These are phyloP conservation scores for Torulaspora quercuum DNA, from an alignment of 805 yeast species.

Conservation along the genomic window DNA sequence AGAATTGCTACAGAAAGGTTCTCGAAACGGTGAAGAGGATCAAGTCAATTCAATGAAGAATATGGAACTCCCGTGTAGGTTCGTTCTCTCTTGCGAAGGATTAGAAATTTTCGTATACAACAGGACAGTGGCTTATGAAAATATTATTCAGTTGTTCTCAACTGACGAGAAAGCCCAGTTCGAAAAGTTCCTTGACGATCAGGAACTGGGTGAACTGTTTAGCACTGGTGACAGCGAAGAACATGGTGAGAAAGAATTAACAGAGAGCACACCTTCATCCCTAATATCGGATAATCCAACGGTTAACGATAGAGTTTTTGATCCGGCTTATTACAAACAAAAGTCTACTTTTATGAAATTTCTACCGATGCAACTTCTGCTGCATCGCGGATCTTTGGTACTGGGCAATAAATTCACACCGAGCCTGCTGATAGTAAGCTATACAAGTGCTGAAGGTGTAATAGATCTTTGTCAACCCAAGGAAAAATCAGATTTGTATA, in stretches of 20 bases:
- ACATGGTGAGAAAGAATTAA: slow-evolving; percentile 9
- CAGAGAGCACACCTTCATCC: slow-evolving; percentile 14
- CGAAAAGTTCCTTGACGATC: slow-evolving; percentile 23
- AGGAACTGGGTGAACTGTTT: slow-evolving; percentile 18
- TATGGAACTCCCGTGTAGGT: slow-evolving; percentile 51
- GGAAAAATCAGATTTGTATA: slow-evolving; percentile 55
- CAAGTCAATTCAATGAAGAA: slow-evolving; percentile 34
- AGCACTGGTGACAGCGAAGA: slow-evolving; percentile 17
- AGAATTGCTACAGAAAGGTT: slow-evolving; percentile 4
- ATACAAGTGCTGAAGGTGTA: slow-evolving; percentile 49
- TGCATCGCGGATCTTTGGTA: slow-evolving; percentile 67
- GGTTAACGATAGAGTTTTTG: slow-evolving; percentile 23
- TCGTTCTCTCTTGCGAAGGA: slow-evolving; percentile 63
- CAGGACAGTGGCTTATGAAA: slow-evolving; percentile 72
- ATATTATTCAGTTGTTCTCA: slow-evolving; percentile 43
- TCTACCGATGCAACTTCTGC: slow-evolving; percentile 60
- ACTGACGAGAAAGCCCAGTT: slow-evolving; percentile 24
- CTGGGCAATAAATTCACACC: slow-evolving; percentile 80
- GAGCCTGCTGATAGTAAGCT: slow-evolving; percentile 62
- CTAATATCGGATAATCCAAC: slow-evolving; percentile 10
- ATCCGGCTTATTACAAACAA: slow-evolving; percentile 11
- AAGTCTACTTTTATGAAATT: slow-evolving; percentile 31
- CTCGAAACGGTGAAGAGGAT: slow-evolving; percentile 20
- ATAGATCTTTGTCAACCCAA: slow-evolving; percentile 51
- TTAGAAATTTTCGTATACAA: slow-evolving; percentile 81